Evolutionary conservation across 306 rosid species (phyloP).

Genomic region (Trifolium fragiferum): DNA sequence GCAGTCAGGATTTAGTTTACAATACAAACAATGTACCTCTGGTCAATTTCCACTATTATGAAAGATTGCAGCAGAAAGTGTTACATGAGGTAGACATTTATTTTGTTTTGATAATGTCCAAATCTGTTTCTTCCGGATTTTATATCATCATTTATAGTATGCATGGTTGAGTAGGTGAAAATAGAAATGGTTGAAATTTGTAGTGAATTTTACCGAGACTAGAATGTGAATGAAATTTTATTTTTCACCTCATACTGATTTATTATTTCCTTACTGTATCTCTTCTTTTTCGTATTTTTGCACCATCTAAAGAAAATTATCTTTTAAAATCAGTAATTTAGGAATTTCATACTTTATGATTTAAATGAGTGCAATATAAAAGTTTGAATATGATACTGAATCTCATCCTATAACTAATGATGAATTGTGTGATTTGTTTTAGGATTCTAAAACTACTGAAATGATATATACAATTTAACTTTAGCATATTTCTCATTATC

Average conservation of each 20-base stretch:
- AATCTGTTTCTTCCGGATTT: background rate
- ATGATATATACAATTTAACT: background rate
- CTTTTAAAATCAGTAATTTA: background rate
- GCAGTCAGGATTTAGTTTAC: constrained; percentile 56
- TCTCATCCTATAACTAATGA: background rate
- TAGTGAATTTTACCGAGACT: background rate
- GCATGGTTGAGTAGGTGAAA: constrained; percentile 25
- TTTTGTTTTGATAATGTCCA: constrained; percentile 37
- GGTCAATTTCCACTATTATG: constrained; percentile 75
- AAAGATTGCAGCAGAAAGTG: constrained; percentile 73
- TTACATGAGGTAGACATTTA: constrained; percentile 58
- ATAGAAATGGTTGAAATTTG: constrained; percentile 8
- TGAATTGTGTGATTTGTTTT: background rate
- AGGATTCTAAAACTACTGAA: background rate
- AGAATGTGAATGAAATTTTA: background rate
- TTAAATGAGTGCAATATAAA: background rate
- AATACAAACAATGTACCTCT: constrained; percentile 67
- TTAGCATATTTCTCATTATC: background rate
- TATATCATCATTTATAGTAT: constrained; percentile 15
- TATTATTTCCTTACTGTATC: background rate
- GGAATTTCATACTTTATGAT: background rate
- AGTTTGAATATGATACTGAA: background rate
- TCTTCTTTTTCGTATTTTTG: background rate
- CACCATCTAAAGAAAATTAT: background rate
- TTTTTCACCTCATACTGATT: constrained; percentile 3